These are phyloP conservation scores for Tulasnella sp. DNA, from an alignment of 768 basidiomycete genomes.

Conservation along the genomic window DNA sequence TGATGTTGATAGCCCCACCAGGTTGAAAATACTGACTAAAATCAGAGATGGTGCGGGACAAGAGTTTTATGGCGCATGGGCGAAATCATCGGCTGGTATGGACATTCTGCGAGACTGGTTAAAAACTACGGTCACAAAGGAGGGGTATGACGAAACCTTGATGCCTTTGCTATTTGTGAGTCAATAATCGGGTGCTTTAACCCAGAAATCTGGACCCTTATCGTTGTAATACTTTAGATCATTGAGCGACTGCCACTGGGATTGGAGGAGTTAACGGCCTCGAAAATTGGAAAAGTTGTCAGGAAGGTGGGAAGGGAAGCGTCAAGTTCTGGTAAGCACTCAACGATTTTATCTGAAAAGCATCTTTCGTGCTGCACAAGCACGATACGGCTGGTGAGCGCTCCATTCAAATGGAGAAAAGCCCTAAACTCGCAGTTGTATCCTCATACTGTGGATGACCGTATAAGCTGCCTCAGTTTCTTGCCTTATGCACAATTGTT, in stretches of 20 bases:
- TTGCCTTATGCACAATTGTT: conserved; percentile 1
- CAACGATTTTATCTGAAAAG: neutral
- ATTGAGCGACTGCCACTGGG: conserved; percentile 73
- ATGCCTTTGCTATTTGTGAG: conserved; percentile 83
- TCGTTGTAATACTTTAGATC: conserved; percentile 35
- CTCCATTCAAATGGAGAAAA: neutral
- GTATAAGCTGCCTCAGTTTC: neutral
- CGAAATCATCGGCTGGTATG: conserved; percentile 60
- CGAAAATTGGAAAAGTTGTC: conserved; percentile 69
- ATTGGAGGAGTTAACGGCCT: conserved; percentile 49
- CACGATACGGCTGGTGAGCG: no score
- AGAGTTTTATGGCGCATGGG: conserved; percentile 79
- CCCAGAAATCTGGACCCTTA: neutral
- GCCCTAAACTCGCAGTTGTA: neutral
- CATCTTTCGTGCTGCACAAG: no score
- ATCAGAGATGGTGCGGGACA: conserved; percentile 75
- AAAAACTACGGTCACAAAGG: conserved; percentile 43
- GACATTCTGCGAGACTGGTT: conserved; percentile 74
- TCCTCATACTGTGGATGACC: neutral
- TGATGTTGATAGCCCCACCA: conserved; percentile 51
- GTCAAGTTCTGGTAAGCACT: conserved; percentile 63
- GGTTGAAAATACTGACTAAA: conserved; percentile 64
- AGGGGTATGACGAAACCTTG: conserved; percentile 52
- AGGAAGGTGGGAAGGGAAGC: conserved; percentile 65
- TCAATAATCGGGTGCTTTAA: conserved; percentile 18